Base-by-base conservation (phyloP, 2,329 filamentous ascomycete genomes). In the Blumeria graminis region DNA sequence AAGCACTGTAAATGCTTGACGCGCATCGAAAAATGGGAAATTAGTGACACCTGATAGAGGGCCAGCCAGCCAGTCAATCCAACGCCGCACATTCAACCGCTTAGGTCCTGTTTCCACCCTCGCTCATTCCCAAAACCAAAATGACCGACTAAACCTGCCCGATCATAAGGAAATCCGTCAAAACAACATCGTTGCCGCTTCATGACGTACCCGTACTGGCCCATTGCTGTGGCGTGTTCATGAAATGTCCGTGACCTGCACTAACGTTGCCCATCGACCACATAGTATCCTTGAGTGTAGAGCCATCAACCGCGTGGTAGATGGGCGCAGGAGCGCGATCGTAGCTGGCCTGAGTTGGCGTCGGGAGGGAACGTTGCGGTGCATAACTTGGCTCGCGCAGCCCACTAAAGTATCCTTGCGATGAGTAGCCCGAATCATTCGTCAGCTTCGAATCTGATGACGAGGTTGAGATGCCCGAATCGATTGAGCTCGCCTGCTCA, bases 231-330 rank as follows among this genome's bases (percentile, higher is more conserved):
- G 59, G 54, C 1, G 59, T 50, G 32, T n/a, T 55, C 39, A 63
- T 59, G 35, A 63, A 65, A 53, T 66, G 64, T 16, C 61, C 63
- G 56, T 66, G 65, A 10, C 64, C 63, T 38, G 60, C 43, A 50
- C 62, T 63, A 11, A 60, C 41, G 55, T 65, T 64, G 8, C 64
- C 64, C 36, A 62, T 60, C 22, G 60, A 50, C 63, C 63, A 64
- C 33, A 63, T 59, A 28, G 58, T 60, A 14, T 63, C 60, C 50
- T 63, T 62, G 22, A 56, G 43, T 14, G 34, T 57, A 14, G 60
- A 36, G 43, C 51, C 61, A 3, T 62, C 62, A 8, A 58, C 38
- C 3, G 45, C 54, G 9, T 57, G 41, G 45, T 63, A 64, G 1
- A 60, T 41, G 13, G 60, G 58, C 13, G 56, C 43, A 16, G 58